Evolutionary conservation across 495 filamentous ascomycete species (phyloP), one percentile per base, ranked within the genome.

Genomic region (Neurospora hispaniola): DNA sequence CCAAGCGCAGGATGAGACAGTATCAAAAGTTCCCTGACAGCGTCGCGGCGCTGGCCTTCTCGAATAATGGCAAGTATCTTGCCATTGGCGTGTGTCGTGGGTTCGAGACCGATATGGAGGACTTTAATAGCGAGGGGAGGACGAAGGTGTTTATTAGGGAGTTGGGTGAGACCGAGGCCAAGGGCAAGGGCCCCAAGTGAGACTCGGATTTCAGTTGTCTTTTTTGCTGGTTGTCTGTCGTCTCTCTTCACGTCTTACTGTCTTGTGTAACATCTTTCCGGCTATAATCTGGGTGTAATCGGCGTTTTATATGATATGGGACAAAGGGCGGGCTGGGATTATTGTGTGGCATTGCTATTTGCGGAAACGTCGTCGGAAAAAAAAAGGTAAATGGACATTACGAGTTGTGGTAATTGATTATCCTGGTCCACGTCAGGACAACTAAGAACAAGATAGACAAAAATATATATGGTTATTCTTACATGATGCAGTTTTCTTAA

Each of bases 81-180:
- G 96, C 93, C 27, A 87, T 98, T 71, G 96, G 87, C 18, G 87
- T 93, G 41, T 96, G 93, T 77, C 94, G 93, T 0, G 94, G 95
- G 1, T 98, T 97, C 79, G 96, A 98, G 84, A 92, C 94, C 75
- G 95, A 93, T 2, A 91, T 91, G 82, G 92, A 96, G 69, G 90
- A 93, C 23, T 89, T 90, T 73, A 85, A 74, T 73, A 86, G 90
- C 18, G 89, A 90, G 74, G 93, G 94, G 0, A 82, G 85, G 35
- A 89, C 94, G 3, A 91, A 90, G 81, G 86, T 99, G 38, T 91
- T 91, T 77, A 85, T 99, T 4, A 84, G 94, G 73, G 93, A 95
- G 83, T 82, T 99, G 71, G 88, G 88, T 7, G 93, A 96, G 82
- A 92, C 87, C 5, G 96, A 99, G 82, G 94, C 94, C 1, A 93